Evolutionary conservation across 2,329 filamentous ascomycete species (phyloP).

Genomic region (Claviceps fusiformis): DNA sequence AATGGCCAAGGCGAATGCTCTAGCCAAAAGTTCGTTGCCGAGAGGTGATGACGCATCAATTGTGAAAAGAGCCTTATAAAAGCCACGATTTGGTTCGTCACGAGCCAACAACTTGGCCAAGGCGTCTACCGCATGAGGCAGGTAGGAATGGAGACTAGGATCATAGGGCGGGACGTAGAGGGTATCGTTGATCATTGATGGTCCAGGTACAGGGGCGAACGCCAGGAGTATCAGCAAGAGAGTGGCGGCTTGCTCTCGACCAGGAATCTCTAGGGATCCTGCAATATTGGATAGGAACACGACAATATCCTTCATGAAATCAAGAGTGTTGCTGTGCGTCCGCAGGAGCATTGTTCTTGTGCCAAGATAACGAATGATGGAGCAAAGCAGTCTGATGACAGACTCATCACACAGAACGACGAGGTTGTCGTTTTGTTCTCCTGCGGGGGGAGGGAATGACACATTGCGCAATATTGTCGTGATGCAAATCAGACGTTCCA

Average conservation of each 20-base stretch:
- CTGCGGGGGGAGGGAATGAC: conserved; percentile 51
- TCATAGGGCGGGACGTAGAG: conserved; percentile 73
- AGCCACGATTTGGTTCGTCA: conserved; percentile 81
- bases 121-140: conserved; percentile 79
- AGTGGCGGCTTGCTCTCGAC: conserved; percentile 74
- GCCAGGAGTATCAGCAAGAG: conserved; percentile 80
- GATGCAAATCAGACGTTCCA: conserved; percentile 77
- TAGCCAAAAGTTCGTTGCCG: conserved; percentile 69
- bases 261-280: conserved; percentile 65
- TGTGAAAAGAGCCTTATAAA: conserved; percentile 71
- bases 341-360: conserved; percentile 79
- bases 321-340: conserved; percentile 70
- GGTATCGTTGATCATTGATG: conserved; percentile 39
- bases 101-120: conserved; percentile 83
- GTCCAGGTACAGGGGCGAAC: conserved; percentile 70
- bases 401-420: conserved; percentile 57
- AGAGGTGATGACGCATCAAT: conserved; percentile 51
- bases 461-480: conserved; percentile 87
- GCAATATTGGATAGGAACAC: conserved; percentile 83
- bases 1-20: conserved; percentile 75
- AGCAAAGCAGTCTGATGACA: conserved; percentile 72
- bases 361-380: conserved; percentile 72
- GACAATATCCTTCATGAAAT: conserved; percentile 94
- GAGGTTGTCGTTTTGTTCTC: conserved; percentile 51
- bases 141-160: conserved; percentile 69